Conservation (phyloP, 345 rosid genomes). For the Populus deltoides region DNA sequence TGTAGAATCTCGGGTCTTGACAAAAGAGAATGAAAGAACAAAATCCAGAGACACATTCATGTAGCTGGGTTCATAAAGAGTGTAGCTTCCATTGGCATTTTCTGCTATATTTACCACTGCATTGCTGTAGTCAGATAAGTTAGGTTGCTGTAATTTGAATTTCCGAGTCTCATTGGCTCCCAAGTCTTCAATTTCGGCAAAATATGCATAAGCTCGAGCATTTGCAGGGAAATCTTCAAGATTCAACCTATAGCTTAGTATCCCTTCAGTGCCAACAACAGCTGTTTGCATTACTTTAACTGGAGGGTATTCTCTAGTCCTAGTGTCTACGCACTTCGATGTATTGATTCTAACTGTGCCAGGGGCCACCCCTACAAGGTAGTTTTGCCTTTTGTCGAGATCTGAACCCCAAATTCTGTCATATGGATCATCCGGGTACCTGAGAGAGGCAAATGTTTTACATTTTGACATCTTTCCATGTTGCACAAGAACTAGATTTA, state of each 20-base stretch:
- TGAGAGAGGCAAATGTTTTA: conserved; percentile 25
- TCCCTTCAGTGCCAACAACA: conserved; percentile 77
- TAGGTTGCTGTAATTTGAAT: conserved; percentile 63
- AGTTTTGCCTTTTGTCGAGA: conserved; percentile 72
- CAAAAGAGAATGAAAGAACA: conserved; percentile 72
- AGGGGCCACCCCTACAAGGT: conserved; percentile 76
- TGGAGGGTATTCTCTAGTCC: conserved; percentile 95
- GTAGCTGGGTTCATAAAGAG: conserved; percentile 94
- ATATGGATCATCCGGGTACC: conserved; percentile 98
- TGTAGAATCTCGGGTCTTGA: conserved; percentile 75
- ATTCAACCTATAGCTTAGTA: conserved; percentile 74
- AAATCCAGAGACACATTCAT: conserved; percentile 80
- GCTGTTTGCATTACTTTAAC: conserved; percentile 96
- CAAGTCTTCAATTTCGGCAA: conserved; percentile 87
- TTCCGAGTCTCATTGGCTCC: conserved; percentile 69
- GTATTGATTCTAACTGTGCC: conserved; percentile 79
- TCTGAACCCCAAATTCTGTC: conserved; percentile 99
- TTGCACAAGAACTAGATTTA: background rate
- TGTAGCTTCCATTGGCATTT: conserved; percentile 89
- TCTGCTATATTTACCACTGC: conserved; percentile 95
- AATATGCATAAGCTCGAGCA: conserved; percentile 90
- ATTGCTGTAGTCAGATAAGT: conserved; percentile 67
- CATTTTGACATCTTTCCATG: background rate
- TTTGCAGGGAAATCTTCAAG: conserved; percentile 93
- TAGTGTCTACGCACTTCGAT: conserved; percentile 45